Base-by-base conservation (phyloP, 2,329 filamentous ascomycete species). In the Trichoderma breve region DNA sequence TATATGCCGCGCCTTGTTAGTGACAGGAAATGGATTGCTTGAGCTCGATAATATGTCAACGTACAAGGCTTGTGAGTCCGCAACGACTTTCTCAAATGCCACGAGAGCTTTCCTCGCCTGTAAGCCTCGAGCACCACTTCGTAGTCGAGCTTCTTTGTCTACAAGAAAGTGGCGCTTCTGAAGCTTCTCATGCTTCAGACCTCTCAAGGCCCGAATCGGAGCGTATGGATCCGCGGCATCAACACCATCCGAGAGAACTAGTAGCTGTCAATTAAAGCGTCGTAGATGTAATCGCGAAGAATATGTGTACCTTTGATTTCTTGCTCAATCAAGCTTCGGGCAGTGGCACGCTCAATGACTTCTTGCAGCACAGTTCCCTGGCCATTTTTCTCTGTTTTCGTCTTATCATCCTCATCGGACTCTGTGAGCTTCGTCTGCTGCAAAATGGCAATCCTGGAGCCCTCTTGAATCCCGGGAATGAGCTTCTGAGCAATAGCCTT, bases 401-500 rank as follows among this genome's bases (percentile, higher is more conserved):
- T 18, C n/a, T 71, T 68, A 4, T 60, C 57, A 11, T 79, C 80
- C 15, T 85, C 81, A 8, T 83, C 74, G 9, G 73, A 74, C 55
- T 80, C 75, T 3, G 75, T 76, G 32, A 80, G 75, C 60, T 75
- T 83, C 0, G 89, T 93, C 81, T 94, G 92, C 75, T 93, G 91
- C 14, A 94, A 79, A 61, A 94, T 88, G 0, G 90, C 86, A 57
- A 93, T 86, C 26, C 90, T 86, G 0, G 90, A 89, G 34, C 87
- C 83, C 74, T 91, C 87, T 0, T 91, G 89, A 51, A 94, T 90
- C 0, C 92, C 93, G 0, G 93, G 93, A 18, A 97, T 92, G 39
- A 94, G 85, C 76, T 93, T 93, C 73, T 94, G 90, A 5, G 90
- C 91, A 75, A 97, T 90, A 1, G 93, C 93, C 77, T 89, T 89